Percentiles rank a stretch among this genome's conserved stretches.
These are phyloP conservation scores for Aspergillus avenaceus DNA, from an alignment of 495 filamentous ascomycete genomes.

Conservation along the genomic window DNA sequence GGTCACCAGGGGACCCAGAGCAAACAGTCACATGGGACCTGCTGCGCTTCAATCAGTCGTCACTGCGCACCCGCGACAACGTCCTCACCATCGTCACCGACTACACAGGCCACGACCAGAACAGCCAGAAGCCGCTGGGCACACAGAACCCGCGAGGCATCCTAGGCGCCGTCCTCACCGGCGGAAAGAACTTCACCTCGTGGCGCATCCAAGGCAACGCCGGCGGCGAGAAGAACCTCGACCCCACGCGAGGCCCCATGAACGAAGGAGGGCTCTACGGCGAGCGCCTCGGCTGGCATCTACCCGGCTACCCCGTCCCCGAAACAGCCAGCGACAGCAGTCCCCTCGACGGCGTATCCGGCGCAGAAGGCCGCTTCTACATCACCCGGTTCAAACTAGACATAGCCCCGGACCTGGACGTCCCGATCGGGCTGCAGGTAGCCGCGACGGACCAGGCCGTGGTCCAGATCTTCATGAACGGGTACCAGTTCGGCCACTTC, in stretches of 20 bases:
- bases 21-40: conserved; percentile 20
- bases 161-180: conserved; percentile 47
- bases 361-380: conserved; percentile 56
- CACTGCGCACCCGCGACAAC: conserved; percentile 44
- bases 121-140: conserved; percentile 49
- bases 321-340: conserved; percentile 28
- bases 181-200: conserved; percentile 41
- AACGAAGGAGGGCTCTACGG: conserved; percentile 69
- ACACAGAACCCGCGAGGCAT: conserved; percentile 71
- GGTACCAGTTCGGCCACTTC: conserved; percentile 39
- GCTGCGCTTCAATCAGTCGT: conserved; percentile 31
- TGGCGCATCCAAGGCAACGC: conserved; percentile 78
- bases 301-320: conserved; percentile 50
- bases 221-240: conserved; percentile 62
- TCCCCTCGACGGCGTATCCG: conserved; percentile 47
- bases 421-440: conserved; percentile 34
- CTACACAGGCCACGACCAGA: conserved; percentile 65
- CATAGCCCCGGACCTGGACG: conserved; percentile 37
- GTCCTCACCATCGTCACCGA: conserved; percentile 66
- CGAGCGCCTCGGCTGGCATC: conserved; percentile 64
- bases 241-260: conserved; percentile 60
- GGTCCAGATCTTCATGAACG: conserved; percentile 39
- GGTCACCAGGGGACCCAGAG: conserved; percentile 47
- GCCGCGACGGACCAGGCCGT: conserved; percentile 20
- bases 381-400: conserved; percentile 51